A percentile compares a stretch with the other conserved stretches of the same genome.
These are phyloP conservation scores for Nitzschia sp. DNA, from an alignment of 108 stramenopile species.

Conservation along the genomic window DNA sequence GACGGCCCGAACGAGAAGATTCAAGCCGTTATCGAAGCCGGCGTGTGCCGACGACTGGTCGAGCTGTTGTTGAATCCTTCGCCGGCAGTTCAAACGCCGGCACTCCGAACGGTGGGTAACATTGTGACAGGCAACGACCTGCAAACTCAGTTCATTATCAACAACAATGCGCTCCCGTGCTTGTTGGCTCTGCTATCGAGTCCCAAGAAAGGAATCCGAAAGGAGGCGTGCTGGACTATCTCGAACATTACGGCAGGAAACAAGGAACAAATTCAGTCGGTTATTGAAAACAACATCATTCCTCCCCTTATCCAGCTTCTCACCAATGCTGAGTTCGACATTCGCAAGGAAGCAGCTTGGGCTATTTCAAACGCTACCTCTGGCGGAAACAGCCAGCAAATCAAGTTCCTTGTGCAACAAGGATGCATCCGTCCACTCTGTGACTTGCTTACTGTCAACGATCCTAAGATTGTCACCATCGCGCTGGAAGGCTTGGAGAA, in stretches of 20 bases:
- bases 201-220: slow-evolving; percentile 98
- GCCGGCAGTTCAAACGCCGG: slow-evolving; percentile 96
- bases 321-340: slow-evolving; percentile 95
- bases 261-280: slow-evolving; percentile 97
- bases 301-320: slow-evolving; percentile 94
- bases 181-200: slow-evolving; percentile 88
- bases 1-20: slow-evolving; percentile 99
- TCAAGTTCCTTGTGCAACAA: slow-evolving; percentile 91
- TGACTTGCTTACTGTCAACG: slow-evolving; percentile 87
- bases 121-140: slow-evolving; percentile 97
- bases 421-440: slow-evolving; percentile 96
- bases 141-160: slow-evolving; percentile 96
- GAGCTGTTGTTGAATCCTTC: slow-evolving; percentile 93
- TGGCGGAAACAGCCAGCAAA: slow-evolving; percentile 94
- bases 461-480: slow-evolving; percentile 96
- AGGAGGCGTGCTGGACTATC: slow-evolving; percentile 99
- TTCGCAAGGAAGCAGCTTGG: slow-evolving; percentile 99
- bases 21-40: slow-evolving; percentile 98
- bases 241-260: slow-evolving; percentile 98
- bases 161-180: slow-evolving; percentile 93
- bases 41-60: slow-evolving; percentile 92
- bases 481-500: slow-evolving; percentile 98
- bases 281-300: slow-evolving; percentile 94
- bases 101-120: slow-evolving; percentile 97
- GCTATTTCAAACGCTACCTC: slow-evolving; percentile 97